phyloP scores from a whole-genome alignment of 208 protist species.

The Leishmania tarentolae region DNA sequence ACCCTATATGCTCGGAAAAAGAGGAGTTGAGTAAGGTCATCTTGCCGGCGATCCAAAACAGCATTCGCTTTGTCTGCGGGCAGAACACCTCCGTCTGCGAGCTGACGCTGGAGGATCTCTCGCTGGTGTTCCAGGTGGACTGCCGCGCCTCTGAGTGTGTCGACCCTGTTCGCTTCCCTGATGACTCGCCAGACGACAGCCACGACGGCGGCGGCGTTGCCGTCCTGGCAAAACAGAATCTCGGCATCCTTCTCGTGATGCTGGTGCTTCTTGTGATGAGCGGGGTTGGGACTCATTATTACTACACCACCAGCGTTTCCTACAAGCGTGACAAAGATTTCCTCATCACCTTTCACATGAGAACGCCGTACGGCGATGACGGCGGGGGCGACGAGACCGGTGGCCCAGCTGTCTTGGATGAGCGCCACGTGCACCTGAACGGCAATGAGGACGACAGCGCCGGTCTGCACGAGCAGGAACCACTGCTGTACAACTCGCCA shows the following conservation, averaged over 20 bases:
- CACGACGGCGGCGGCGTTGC: constrained; percentile 4
- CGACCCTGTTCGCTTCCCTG: constrained; percentile 52
- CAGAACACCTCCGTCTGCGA: constrained; percentile 36
- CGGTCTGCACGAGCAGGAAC: neutral
- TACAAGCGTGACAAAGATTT: constrained; percentile 52
- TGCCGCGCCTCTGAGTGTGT: constrained; percentile 81
- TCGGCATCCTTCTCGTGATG: constrained; percentile 34
- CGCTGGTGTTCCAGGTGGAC: constrained; percentile 64
- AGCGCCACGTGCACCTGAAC: neutral
- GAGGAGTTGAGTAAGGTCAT: constrained; percentile 46
- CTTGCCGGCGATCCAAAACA: constrained; percentile 64
- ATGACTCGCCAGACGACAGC: constrained; percentile 19
- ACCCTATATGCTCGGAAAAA: constrained; percentile 69
- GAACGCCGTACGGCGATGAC: constrained; percentile 16
- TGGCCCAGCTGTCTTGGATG: neutral
- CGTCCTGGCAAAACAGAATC: constrained; percentile 18
- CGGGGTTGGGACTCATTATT: constrained; percentile 41
- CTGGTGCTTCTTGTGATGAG: constrained; percentile 33
- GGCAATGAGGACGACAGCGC: neutral
- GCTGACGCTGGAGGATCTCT: constrained; percentile 62
- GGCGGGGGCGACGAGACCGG: neutral
- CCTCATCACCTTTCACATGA: constrained; percentile 58
- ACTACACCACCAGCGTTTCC: constrained; percentile 36
- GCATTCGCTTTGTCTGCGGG: constrained; percentile 54
- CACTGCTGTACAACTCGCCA: constrained; percentile 3